A percentile compares a stretch with the other conserved stretches of the same genome.
phyloP scores from a whole-genome alignment of 208 protist genomes.

The Tritrichomonas foetus region DNA sequence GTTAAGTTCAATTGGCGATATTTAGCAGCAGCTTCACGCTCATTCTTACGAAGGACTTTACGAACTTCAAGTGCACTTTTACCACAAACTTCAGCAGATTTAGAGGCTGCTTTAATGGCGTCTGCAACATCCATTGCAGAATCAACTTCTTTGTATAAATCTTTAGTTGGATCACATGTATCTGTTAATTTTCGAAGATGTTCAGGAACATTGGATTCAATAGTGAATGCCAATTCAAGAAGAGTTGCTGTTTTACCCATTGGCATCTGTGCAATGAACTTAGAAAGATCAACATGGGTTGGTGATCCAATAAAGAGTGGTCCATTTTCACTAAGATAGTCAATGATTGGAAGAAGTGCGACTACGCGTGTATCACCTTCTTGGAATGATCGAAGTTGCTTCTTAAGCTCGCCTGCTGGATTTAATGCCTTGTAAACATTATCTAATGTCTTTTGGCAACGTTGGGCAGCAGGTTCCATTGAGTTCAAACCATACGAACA shows the following conservation, averaged over 20 bases:
- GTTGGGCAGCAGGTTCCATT: background rate
- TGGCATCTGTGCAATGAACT: background rate
- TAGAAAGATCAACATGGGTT: background rate
- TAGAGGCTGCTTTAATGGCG: background rate
- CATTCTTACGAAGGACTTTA: background rate
- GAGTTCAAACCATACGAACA: background rate
- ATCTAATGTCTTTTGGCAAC: background rate
- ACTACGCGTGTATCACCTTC: background rate
- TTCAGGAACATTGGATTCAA: conserved; percentile 24
- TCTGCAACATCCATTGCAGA: background rate
- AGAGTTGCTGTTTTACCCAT: background rate
- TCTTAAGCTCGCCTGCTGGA: background rate
- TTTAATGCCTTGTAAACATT: background rate
- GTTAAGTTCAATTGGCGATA: background rate
- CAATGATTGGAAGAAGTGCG: background rate
- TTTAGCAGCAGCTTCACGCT: background rate
- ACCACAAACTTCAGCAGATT: background rate
- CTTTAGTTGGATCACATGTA: background rate
- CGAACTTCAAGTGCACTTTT: background rate
- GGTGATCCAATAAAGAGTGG: background rate
- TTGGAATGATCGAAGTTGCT: background rate
- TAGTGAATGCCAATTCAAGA: background rate
- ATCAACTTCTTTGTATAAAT: background rate
- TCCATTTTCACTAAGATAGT: background rate
- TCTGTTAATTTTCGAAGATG: background rate